Base-by-base conservation (phyloP, 805 yeast species). In the Metschnikowia anglica region DNA sequence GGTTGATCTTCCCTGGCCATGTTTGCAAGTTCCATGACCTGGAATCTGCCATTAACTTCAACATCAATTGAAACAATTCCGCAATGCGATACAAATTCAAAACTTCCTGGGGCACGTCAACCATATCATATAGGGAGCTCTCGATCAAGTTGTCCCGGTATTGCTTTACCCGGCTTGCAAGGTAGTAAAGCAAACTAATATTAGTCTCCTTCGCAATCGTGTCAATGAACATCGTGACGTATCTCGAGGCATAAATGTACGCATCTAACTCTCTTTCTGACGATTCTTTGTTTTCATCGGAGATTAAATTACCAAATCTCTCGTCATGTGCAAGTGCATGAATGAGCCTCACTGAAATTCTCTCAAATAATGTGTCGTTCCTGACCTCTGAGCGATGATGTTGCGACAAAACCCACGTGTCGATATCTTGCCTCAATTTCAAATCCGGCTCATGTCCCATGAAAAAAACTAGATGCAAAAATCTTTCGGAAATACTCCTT, bases 131-230 rank as follows among this genome's bases (percentile, higher is more conserved):
- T 4, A 47, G 16, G 0, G 55, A 59, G 4, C 63, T 67, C 4
- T 66, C 73, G 3, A 68, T 52, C 18, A 48, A 70, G 35, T 72
- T 74, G 63, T 88, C 95, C 39, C 80, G 72, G 53, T 81, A 85
- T 59, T 87, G 95, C 58, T 88, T 88, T 15, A 88, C 75, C 41
- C 95, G 73, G 45, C 85, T 85, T 0, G 93, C 80, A 37, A 87
- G 66, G 59, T 89, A 88, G 57, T 79, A 88, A 5, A 89, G 60
- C 44, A 88, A 60, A 5, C 91, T 83, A 26, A 85, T 68, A 53
- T 88, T 90, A 23, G 81, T 83, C 34, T 76, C 73, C 2, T 73
- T 79, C 0, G 83, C 82, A 34, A 88, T 74, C 3, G 76, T 57
- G 29, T 76, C 81, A 38, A 88, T 59, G 46, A 72, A 84, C 59